These are phyloP conservation scores for Solanum paucissectum DNA, from an alignment of 257 asterid species.

Conservation along the genomic window DNA sequence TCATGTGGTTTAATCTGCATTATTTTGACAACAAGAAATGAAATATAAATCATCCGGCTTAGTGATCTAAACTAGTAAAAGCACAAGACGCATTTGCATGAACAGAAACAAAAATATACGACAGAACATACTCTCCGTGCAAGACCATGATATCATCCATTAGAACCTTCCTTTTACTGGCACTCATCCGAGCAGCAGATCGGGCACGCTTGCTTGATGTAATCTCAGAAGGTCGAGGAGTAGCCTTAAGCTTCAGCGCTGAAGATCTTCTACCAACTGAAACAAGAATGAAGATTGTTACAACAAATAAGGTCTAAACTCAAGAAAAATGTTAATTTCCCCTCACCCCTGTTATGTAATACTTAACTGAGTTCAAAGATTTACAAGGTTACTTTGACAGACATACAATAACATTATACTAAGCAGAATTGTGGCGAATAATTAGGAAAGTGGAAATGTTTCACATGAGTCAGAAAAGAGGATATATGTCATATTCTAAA, in stretches of 20 bases:
- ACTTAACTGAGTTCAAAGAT: not conserved
- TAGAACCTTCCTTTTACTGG: conserved; percentile 71
- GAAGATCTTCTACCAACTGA: conserved; percentile 79
- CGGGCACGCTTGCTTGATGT: conserved; percentile 62
- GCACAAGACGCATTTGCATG: not conserved
- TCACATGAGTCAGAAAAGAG: not conserved
- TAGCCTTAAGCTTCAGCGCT: conserved; percentile 67
- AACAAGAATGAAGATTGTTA: not conserved
- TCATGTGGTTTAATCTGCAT: not conserved
- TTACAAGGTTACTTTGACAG: not conserved
- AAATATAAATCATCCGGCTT: not conserved
- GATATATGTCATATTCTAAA: not conserved
- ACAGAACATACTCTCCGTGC: conserved; percentile 90
- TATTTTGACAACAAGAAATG: not conserved
- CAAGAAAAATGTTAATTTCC: not conserved
- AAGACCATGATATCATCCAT: conserved; percentile 95
- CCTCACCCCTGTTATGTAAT: not conserved
- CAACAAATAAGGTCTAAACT: not conserved
- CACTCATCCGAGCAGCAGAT: conserved; percentile 41
- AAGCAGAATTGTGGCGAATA: not conserved
- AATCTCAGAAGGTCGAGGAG: conserved; percentile 60
- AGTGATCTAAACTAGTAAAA: not conserved
- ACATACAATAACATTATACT: not conserved
- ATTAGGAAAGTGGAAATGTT: not conserved
- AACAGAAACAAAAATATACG: not conserved